phyloP scores from a whole-genome alignment of 2,329 filamentous ascomycete genomes.

The Paraconiothyrium brasiliense region DNA sequence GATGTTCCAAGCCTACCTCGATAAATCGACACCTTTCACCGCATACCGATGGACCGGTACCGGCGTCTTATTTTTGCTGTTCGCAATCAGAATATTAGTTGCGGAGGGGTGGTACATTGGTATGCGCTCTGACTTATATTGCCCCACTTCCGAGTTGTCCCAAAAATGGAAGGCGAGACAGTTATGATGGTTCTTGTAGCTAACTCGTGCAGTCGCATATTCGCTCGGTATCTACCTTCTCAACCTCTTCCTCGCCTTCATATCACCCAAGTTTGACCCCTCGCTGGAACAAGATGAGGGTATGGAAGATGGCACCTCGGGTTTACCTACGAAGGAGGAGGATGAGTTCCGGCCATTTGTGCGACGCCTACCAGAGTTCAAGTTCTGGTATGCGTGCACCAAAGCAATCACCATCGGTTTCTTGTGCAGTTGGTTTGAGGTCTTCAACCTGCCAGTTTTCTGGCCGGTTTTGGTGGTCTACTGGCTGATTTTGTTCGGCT shows the following conservation, averaged over 20 bases:
- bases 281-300: constrained; percentile 94
- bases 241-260: constrained; percentile 98
- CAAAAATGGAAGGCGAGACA: background rate
- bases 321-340: constrained; percentile 91
- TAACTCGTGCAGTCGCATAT: constrained; percentile 77
- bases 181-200: background rate
- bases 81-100: constrained; percentile 88
- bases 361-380: constrained; percentile 95
- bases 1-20: constrained; percentile 94
- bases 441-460: constrained; percentile 98
- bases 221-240: constrained; percentile 98
- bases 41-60: constrained; percentile 91
- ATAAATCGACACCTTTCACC: constrained; percentile 90
- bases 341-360: constrained; percentile 99
- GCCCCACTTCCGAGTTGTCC: background rate
- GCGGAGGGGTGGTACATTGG: constrained; percentile 99
- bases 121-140: constrained; percentile 55
- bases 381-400: constrained; percentile 98
- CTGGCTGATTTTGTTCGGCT: constrained; percentile 94
- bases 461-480: constrained; percentile 99
- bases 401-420: constrained; percentile 85
- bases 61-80: constrained; percentile 76
- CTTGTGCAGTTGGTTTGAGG: constrained; percentile 87
- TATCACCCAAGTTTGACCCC: constrained; percentile 98
- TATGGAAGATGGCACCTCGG: constrained; percentile 86